Percentiles rank a stretch among this genome's conserved stretches.
Evolutionary conservation across 139 green algal genomes (phyloP).

Genomic region (Volvox africanus): DNA sequence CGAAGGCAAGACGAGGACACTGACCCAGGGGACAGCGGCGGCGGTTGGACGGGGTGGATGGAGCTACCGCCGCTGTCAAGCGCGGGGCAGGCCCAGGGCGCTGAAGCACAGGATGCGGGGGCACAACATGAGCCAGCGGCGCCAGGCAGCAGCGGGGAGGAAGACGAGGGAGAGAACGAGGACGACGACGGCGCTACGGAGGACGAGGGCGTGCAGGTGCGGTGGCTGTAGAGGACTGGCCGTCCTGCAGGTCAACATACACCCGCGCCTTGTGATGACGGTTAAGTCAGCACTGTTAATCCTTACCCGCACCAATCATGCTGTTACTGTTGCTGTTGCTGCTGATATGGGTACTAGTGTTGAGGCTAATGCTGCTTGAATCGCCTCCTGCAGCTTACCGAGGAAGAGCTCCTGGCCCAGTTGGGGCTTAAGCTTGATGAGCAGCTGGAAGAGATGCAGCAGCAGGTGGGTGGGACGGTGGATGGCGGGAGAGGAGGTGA

Average conservation of each 20-base stretch:
- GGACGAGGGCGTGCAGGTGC: background rate
- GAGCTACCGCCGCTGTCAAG: constrained; percentile 41
- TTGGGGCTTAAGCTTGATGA: constrained; percentile 77
- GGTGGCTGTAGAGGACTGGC: background rate
- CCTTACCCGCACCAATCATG: background rate
- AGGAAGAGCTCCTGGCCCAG: constrained; percentile 62
- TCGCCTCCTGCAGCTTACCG: constrained; percentile 42
- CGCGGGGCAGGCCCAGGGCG: background rate
- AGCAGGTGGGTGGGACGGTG: constrained; percentile 9
- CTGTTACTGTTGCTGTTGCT: background rate
- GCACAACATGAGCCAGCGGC: background rate
- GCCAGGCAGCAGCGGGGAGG: background rate
- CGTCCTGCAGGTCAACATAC: background rate
- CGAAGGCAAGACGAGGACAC: background rate
- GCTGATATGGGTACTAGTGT: background rate
- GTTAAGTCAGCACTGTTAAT: no score
- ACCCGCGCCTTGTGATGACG: no score
- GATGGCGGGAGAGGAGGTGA: background rate
- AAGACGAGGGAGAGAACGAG: constrained; percentile 13
- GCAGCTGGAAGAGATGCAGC: constrained; percentile 65
- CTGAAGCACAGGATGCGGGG: background rate
- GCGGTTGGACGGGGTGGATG: constrained; percentile 61
- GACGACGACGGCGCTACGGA: constrained; percentile 36
- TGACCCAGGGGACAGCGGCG: background rate
- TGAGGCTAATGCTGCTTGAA: background rate